Evolutionary conservation across 1,139 yeast species (phyloP).

Genomic region (Saccharomyces hybrid): DNA sequence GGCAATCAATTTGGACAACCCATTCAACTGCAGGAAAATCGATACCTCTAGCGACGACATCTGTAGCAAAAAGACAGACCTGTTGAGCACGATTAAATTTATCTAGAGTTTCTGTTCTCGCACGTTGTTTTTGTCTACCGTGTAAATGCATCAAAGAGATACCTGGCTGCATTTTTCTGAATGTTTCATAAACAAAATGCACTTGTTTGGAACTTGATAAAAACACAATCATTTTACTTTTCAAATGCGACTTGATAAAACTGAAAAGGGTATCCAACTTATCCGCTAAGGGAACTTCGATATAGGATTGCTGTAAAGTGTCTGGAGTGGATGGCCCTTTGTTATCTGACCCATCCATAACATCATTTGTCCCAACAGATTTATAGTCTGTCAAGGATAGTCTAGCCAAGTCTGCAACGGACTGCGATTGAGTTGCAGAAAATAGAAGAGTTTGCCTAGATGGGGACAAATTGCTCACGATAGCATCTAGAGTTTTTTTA

Average conservation of each 20-base stretch:
- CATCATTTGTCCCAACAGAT: conserved; percentile 48
- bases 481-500: conserved; percentile 78
- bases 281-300: conserved; percentile 63
- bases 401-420: conserved; percentile 81
- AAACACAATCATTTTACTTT: conserved; percentile 78
- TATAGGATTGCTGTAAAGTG: conserved; percentile 74
- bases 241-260: conserved; percentile 81
- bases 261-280: conserved; percentile 84
- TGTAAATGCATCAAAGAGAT: conserved; percentile 84
- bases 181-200: conserved; percentile 85
- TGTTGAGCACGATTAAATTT: conserved; percentile 82
- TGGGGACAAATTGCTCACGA: conserved; percentile 73
- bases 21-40: conserved; percentile 97
- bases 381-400: conserved; percentile 74
- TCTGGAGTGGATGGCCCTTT: conserved; percentile 68
- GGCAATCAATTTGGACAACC: conserved; percentile 94
- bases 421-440: conserved; percentile 90
- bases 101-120: conserved; percentile 81
- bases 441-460: conserved; percentile 82
- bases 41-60: conserved; percentile 93
- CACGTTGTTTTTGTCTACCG: conserved; percentile 92
- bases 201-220: conserved; percentile 92
- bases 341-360: conserved; percentile 23
- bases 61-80: conserved; percentile 90
- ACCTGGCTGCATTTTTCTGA: conserved; percentile 92